Base-by-base conservation (phyloP, 2,329 filamentous ascomycete genomes). In the Apiospora pterosperma region DNA sequence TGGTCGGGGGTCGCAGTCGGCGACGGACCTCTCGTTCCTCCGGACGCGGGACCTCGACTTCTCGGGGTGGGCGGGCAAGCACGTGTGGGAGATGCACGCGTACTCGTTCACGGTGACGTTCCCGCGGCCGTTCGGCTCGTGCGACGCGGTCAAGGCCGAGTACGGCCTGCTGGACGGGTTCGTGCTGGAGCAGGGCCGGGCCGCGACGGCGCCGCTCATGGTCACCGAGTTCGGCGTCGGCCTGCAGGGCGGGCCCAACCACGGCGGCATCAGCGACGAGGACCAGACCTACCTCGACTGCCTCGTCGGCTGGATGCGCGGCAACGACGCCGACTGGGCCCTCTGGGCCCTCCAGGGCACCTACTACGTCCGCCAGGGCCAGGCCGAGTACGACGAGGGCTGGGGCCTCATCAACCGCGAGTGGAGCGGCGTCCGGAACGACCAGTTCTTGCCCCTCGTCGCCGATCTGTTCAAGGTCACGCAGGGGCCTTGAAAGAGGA, bases 61-160 rank as follows among this genome's bases (percentile, higher is more conserved):
- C 58, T 73, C 73, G 4, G 76, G 72, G 12, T 85, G 82, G 81
- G 64, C 68, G 7, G 78, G 77, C 44, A 88, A 88, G 74, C 79
- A 85, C 69, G 84, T 88, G 14, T 88, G 85, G 84, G 86, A 88
- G 75, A 81, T 84, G 70, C 86, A 88, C 75, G 79, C 82, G 36
- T 88, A 88, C 78, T 78, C 77, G 65, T 87, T 84, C 75, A 85
- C 84, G 31, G 77, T 84, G 14, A 83, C 79, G 4, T 83, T 79
- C 66, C 77, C 77, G 23, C 72, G 79, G 65, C 66, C 74, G 34
- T 74, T 79, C 36, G 76, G 74, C n/a, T 76, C 75, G 69, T 87
- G 85, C 74, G 73, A 70, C 41, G 41, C 79, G 21, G 76, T 79
- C 58, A 76, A 79, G 71, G 67, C 75, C 28, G 70, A 80, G 65